Evolutionary conservation across 2,329 filamentous ascomycete genomes (phyloP).

Genomic region (Botryotinia globosa): DNA sequence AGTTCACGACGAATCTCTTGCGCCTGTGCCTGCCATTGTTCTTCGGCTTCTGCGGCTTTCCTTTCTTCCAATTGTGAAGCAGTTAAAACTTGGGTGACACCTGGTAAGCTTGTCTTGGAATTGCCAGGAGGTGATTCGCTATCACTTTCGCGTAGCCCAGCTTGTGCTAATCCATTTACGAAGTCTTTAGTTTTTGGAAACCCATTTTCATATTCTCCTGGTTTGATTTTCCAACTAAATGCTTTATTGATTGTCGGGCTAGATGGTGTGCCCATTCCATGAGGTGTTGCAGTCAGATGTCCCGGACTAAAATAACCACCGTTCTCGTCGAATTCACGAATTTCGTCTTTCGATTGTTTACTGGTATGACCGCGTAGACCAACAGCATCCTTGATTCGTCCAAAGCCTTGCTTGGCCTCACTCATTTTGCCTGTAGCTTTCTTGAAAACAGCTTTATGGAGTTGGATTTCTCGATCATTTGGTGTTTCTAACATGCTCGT

Average conservation of each 20-base stretch:
- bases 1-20: slow-evolving; percentile 46
- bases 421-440: slow-evolving; percentile 75
- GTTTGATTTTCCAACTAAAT: slow-evolving; percentile 64
- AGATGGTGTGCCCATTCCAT: slow-evolving; percentile 24
- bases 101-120: slow-evolving; percentile 19
- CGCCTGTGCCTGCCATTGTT: slow-evolving; percentile 39
- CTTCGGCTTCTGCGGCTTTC: slow-evolving; percentile 29
- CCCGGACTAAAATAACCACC: slow-evolving; percentile 31
- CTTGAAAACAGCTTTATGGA: slow-evolving; percentile 69
- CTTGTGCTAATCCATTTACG: slow-evolving; percentile 16
- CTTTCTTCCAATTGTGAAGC: slow-evolving; percentile 25
- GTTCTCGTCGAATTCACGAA: slow-evolving; percentile 26
- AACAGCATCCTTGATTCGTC: slow-evolving; percentile 82
- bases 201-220: slow-evolving; percentile 53
- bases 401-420: slow-evolving; percentile 78
- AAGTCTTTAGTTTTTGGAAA: slow-evolving; percentile 29
- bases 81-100: slow-evolving; percentile 8
- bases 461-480: slow-evolving; percentile 54
- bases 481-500: slow-evolving; percentile 48
- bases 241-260: slow-evolving; percentile 44
- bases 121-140: slow-evolving; percentile 24
- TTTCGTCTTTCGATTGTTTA: slow-evolving; percentile 55
- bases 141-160: slow-evolving; percentile 16
- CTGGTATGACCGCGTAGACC: slow-evolving; percentile 53
- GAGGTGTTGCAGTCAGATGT: slow-evolving; percentile 25